Conservation (phyloP, 1,284 basidiomycete genomes). For the Wolfiporia cocos region DNA sequence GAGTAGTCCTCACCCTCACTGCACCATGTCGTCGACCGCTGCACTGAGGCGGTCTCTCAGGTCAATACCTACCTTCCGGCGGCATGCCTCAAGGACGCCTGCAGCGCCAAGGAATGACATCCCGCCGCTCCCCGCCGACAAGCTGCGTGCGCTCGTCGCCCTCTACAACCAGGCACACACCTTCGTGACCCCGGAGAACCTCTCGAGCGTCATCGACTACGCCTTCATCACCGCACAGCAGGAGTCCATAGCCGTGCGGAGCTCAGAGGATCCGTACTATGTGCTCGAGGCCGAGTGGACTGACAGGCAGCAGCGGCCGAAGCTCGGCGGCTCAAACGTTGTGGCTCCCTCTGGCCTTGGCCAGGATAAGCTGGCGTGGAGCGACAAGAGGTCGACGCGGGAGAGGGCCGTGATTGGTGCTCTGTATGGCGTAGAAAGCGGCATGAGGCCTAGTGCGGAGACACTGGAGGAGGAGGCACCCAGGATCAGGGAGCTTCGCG, state of each 20-base stretch:
- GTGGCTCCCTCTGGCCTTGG: not conserved
- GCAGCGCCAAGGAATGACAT: too few species aligned
- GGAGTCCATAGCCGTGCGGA: not conserved
- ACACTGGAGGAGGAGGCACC: conserved; percentile 41
- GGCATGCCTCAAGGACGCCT: too few species aligned
- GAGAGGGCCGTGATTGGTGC: conserved; percentile 46
- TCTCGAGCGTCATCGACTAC: conserved; percentile 54
- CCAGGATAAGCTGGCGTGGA: too few species aligned
- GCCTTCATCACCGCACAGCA: conserved; percentile 36
- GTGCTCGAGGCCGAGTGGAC: conserved; percentile 13
- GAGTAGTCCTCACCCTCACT: too few species aligned
- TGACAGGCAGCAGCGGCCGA: conserved; percentile 29
- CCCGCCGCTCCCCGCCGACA: conserved; percentile 44
- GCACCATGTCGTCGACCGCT: too few species aligned
- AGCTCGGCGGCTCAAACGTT: conserved; percentile 25
- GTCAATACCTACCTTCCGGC: too few species aligned
- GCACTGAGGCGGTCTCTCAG: too few species aligned
- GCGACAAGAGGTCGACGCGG: conserved; percentile 25
- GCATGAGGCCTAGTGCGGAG: conserved; percentile 47
- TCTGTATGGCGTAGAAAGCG: conserved; percentile 47
- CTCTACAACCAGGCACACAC: conserved; percentile 65
- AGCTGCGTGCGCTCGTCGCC: conserved; percentile 64
- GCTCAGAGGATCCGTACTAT: conserved; percentile 7
- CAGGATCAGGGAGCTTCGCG: not conserved
- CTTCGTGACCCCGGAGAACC: conserved; percentile 65